These are phyloP conservation scores for Marasmius sp. DNA, from an alignment of 1,284 basidiomycete species.

Conservation along the genomic window DNA sequence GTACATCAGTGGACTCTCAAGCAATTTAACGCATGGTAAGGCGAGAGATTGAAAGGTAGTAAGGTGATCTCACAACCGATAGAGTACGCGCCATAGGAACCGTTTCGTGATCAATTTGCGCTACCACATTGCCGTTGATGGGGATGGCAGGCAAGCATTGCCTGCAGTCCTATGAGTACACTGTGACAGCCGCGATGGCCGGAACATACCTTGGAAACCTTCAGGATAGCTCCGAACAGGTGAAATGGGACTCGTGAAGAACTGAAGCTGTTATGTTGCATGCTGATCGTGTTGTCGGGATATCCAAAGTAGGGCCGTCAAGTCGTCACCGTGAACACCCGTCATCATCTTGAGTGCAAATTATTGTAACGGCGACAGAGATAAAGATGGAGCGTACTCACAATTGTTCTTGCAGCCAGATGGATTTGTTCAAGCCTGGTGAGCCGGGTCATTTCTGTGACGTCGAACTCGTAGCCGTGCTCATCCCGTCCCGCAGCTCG, in stretches of 20 bases:
- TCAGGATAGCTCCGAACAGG: too few relatives aligned
- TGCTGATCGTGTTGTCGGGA: constrained; percentile 61
- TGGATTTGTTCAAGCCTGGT: constrained; percentile 34
- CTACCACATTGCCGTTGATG: constrained; percentile 56
- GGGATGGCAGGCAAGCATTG: constrained; percentile 70
- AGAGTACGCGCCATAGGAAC: constrained; percentile 20
- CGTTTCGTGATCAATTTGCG: constrained; percentile 58
- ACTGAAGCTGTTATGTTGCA: too few relatives aligned
- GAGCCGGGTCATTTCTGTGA: constrained; percentile 34
- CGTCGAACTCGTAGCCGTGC: constrained; percentile 33
- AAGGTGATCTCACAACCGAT: neutral
- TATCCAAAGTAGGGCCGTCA: constrained; percentile 80
- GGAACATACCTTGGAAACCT: constrained; percentile 2
- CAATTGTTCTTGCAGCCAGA: constrained; percentile 33
- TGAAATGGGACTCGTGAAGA: too few relatives aligned
- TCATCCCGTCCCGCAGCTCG: constrained; percentile 29
- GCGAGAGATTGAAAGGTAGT: neutral
- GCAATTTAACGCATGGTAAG: too few relatives aligned
- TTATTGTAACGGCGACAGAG: neutral
- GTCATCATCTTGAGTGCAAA: constrained; percentile 56
- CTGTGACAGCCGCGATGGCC: neutral
- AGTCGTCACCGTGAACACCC: constrained; percentile 80
- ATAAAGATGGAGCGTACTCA: constrained; percentile 20
- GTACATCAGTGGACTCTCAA: too few relatives aligned
- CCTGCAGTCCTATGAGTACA: constrained; percentile 29